A percentile compares a stretch with the other conserved stretches of the same genome.
Evolutionary conservation across 345 rosid genomes (phyloP).

Genomic region (Sapria himalayana): DNA sequence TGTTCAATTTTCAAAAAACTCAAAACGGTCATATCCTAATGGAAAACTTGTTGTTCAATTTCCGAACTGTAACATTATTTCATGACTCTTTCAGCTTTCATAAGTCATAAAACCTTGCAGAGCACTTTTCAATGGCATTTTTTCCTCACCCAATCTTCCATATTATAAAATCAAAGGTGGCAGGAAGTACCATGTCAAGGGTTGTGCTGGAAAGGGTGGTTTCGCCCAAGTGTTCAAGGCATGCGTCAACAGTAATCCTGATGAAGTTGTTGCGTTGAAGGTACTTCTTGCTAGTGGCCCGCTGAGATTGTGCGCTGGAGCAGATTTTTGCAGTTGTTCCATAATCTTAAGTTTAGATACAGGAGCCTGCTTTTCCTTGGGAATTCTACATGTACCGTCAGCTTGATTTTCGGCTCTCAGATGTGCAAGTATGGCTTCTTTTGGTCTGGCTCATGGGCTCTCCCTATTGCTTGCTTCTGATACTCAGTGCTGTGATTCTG

Average conservation of each 20-base stretch:
- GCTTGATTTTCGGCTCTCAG: slow-evolving; percentile 58
- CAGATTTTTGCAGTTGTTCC: slow-evolving; percentile 11
- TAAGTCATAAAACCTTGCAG: no score
- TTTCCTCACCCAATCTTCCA: no score
- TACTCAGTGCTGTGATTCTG: slow-evolving; percentile 12
- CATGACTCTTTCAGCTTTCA: no score
- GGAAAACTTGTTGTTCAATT: no score
- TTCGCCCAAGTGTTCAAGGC: slow-evolving; percentile 90
- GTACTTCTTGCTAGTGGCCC: slow-evolving; percentile 15
- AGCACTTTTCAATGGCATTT: no score
- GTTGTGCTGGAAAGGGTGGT: slow-evolving; percentile 90
- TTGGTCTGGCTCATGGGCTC: no score
- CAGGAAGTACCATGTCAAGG: slow-evolving; percentile 81
- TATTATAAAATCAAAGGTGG: slow-evolving; percentile 54
- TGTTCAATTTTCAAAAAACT: no score
- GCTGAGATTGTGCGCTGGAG: slow-evolving; percentile 82
- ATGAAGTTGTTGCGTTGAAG: slow-evolving; percentile 74
- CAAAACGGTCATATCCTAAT: no score
- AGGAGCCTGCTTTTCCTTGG: slow-evolving; percentile 88
- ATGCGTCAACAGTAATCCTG: slow-evolving; percentile 35
- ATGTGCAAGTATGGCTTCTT: slow-evolving; percentile 27
- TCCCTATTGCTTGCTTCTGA: no score
- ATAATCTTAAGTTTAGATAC: slow-evolving; percentile 32
- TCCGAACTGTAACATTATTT: no score
- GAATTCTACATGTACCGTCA: slow-evolving; percentile 91